Base-by-base conservation (phyloP, 768 basidiomycete species). In the Psilocybe sp. region DNA sequence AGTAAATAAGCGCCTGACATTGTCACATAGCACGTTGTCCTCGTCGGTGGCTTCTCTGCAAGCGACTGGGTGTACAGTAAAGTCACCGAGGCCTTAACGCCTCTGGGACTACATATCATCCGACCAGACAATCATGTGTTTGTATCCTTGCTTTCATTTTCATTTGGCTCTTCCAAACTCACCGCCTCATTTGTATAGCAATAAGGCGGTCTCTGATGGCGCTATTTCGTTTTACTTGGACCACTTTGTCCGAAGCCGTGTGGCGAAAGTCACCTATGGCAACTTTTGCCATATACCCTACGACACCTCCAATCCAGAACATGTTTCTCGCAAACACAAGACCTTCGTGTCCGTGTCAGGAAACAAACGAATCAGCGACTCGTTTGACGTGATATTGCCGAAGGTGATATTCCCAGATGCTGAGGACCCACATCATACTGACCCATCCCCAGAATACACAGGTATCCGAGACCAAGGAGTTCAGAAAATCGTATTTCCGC, bases 191-290 rank as follows among this genome's bases (percentile, higher is more conserved):
- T 28, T 3, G 7, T 4, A 28, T 38, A 64, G 60, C 10, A 63
- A 74, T 70, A 54, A 64, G 40, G 79, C 76, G 2, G 79, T 80
- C 5, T 72, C 79, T 2, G 74, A 79, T 36, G 78, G 79, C 8
- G 74, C 63, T 2, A 52, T 64, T 11, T 64, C 64, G 1, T 64
- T 63, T 51, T 56, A 61, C 47, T 71, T 81, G 18, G 73, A 80
- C 45, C 70, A 72, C 47, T 67, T 70, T 11, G 78, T 81, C 3
- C 66, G 68, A 14, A 64, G 66, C 9, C 70, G 80, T 16, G 69
- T 79, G 11, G 63, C 78, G 1, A 72, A 66, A 49, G 55, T 68
- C 40, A 72, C 74, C 0, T 80, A 78, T 47, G 80, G 80, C 2
- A 38, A 41, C 5, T 14, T 28, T 9, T 50, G 50, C 41, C 53